phyloP scores from a whole-genome alignment of 495 filamentous ascomycete genomes.

The Xanthoparmelia taractica region DNA sequence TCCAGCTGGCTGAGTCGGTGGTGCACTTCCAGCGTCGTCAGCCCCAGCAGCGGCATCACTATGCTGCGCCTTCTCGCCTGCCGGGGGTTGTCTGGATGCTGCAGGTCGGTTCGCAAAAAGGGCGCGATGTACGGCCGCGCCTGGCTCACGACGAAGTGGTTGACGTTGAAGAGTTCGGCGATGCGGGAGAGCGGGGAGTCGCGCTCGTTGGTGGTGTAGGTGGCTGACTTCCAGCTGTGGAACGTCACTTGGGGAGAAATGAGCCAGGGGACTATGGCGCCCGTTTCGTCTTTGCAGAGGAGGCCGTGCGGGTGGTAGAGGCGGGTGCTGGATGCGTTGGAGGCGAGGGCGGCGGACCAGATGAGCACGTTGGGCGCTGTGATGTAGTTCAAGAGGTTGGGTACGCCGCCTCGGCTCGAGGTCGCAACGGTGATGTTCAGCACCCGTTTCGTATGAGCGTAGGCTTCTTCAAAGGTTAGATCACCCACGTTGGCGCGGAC shows the following conservation, averaged over 20 bases:
- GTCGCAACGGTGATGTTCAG: constrained; percentile 88
- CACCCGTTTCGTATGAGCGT: constrained; percentile 73
- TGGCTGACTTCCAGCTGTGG: constrained; percentile 58
- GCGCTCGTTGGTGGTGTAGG: constrained; percentile 54
- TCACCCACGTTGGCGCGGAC: constrained; percentile 81
- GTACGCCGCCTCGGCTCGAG: constrained; percentile 63
- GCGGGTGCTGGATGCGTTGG: constrained; percentile 67
- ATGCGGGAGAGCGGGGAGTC: constrained; percentile 77
- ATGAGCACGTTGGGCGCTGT: constrained; percentile 94
- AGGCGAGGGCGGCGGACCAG: constrained; percentile 89
- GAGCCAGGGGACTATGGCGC: constrained; percentile 70
- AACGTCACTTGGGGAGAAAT: constrained; percentile 46
- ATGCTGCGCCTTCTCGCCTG: constrained; percentile 50
- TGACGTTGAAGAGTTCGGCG: constrained; percentile 88
- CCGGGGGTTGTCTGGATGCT: constrained; percentile 57
- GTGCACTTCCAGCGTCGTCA: constrained; percentile 67
- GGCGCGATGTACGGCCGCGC: constrained; percentile 76
- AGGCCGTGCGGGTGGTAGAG: constrained; percentile 62
- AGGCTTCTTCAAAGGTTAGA: constrained; percentile 91
- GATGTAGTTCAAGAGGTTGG: constrained; percentile 83
- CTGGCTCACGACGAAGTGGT: constrained; percentile 77
- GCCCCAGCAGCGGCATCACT: constrained; percentile 55
- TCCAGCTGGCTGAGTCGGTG: constrained; percentile 81
- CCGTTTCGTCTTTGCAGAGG: constrained; percentile 74
- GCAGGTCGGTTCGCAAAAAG: constrained; percentile 73